These are phyloP conservation scores for Zygoascus sp. DNA, from an alignment of 1,139 yeast genomes.

Conservation along the genomic window DNA sequence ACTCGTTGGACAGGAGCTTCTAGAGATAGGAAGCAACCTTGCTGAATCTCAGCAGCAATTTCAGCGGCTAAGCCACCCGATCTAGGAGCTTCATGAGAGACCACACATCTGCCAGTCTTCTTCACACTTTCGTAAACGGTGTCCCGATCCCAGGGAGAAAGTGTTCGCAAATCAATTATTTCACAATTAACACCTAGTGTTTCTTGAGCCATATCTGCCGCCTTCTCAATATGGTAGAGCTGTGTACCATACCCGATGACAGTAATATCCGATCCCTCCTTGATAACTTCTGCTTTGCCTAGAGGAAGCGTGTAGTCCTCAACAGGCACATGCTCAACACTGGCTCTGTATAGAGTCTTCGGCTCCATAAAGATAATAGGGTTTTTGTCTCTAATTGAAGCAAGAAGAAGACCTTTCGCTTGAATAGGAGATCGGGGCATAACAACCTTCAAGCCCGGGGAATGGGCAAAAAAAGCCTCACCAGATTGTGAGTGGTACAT, in stretches of 20 bases:
- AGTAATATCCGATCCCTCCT: conserved; percentile 32
- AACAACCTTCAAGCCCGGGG: conserved; percentile 36
- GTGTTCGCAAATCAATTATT: conserved; percentile 35
- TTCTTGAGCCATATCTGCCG: conserved; percentile 33
- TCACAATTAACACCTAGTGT: conserved; percentile 33
- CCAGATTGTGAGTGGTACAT: conserved; percentile 37
- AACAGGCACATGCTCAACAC: conserved; percentile 35
- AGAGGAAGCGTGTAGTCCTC: conserved; percentile 35
- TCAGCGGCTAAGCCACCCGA: conserved; percentile 36
- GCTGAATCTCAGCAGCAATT: conserved; percentile 36
- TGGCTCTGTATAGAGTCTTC: conserved; percentile 35
- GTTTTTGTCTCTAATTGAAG: conserved; percentile 32
- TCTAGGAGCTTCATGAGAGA: conserved; percentile 35
- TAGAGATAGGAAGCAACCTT: conserved; percentile 31
- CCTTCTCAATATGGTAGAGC: conserved; percentile 32
- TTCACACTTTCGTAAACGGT: conserved; percentile 33
- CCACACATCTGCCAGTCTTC: conserved; percentile 35
- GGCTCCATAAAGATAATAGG: conserved; percentile 39
- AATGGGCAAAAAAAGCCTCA: conserved; percentile 36
- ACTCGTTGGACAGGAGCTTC: conserved; percentile 37
- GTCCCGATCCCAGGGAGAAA: conserved; percentile 37
- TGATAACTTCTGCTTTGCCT: conserved; percentile 34
- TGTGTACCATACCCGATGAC: conserved; percentile 36
- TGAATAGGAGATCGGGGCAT: conserved; percentile 37
- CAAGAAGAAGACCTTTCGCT: conserved; percentile 36